A percentile compares a stretch with the other conserved stretches of the same genome.
phyloP scores from a whole-genome alignment of 1,284 basidiomycete species.

The Mycena citricolor region DNA sequence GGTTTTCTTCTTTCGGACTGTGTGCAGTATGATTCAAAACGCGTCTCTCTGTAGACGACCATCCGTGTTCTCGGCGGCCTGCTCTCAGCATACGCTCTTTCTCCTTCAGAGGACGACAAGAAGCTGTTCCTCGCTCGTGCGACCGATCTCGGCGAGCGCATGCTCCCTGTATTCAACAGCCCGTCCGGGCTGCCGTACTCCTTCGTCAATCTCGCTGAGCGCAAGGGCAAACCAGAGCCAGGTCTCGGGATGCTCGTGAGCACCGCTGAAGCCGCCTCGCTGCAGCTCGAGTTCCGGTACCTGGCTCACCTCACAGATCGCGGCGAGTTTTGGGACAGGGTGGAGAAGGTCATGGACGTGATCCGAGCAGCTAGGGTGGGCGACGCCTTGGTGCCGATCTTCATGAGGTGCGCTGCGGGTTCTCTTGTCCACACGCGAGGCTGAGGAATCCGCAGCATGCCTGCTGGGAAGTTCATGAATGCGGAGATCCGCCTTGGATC shows the following conservation, averaged over 20 bases:
- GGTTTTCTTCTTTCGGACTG: slow-evolving; percentile 8
- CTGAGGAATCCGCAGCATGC: slow-evolving; percentile 16
- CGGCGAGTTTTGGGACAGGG: slow-evolving; percentile 79
- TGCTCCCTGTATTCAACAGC: slow-evolving; percentile 83
- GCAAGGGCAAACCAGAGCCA: slow-evolving; percentile 62
- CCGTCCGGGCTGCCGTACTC: slow-evolving; percentile 80
- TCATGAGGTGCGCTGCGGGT: slow-evolving; percentile 60
- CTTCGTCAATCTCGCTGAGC: slow-evolving; percentile 71
- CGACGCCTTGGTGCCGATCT: slow-evolving; percentile 83
- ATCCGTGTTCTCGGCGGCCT: slow-evolving; percentile 53
- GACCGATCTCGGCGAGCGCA: slow-evolving; percentile 78
- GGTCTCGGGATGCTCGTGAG: slow-evolving; percentile 61
- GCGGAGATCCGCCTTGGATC: slow-evolving; percentile 89
- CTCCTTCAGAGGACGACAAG: slow-evolving; percentile 44
- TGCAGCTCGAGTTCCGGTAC: slow-evolving; percentile 91
- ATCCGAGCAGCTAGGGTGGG: slow-evolving; percentile 62
- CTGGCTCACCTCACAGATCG: slow-evolving; percentile 79
- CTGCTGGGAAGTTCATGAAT: slow-evolving; percentile 69
- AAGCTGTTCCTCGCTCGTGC: slow-evolving; percentile 82
- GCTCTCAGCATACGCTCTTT: slow-evolving; percentile 80
- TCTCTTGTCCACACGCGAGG: neutral
- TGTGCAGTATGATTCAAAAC: neutral
- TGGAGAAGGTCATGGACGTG: slow-evolving; percentile 78
- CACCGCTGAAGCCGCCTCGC: slow-evolving; percentile 80
- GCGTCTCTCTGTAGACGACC: slow-evolving; percentile 34